Conservation (phyloP, 176 grass and related monocot species). For the Lolium rigidum region DNA sequence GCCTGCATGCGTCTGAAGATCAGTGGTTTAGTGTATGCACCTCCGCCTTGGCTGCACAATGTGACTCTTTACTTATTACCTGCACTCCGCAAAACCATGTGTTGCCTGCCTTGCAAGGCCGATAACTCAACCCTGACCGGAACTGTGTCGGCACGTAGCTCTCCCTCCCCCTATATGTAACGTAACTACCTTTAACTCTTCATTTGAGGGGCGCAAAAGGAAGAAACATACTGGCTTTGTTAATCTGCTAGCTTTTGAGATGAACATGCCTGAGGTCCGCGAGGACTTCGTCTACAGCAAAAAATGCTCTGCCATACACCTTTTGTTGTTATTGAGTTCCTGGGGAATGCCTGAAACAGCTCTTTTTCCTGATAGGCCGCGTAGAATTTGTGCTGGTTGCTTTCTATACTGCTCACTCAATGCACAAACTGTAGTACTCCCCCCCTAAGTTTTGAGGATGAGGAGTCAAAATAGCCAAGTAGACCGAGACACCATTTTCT, state of each 20-base stretch:
- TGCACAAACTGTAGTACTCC: not conserved
- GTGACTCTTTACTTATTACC: not conserved
- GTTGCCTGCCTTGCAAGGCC: not conserved
- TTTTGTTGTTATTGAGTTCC: slow-evolving; percentile 10
- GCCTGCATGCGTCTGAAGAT: slow-evolving; percentile 5
- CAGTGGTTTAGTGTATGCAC: not conserved
- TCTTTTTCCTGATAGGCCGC: not conserved
- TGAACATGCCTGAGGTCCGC: not conserved
- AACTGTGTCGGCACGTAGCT: not conserved
- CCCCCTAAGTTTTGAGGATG: not conserved
- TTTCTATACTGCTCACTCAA: slow-evolving; percentile 18
- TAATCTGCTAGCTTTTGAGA: slow-evolving; percentile 6
- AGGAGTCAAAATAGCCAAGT: not conserved
- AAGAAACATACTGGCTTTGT: not conserved
- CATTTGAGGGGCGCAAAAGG: not conserved
- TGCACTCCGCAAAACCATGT: not conserved
- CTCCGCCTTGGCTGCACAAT: not conserved
- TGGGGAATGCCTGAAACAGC: not conserved
- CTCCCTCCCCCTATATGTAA: not conserved
- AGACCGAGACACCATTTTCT: not conserved
- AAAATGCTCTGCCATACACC: not conserved
- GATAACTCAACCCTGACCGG: slow-evolving; percentile 1
- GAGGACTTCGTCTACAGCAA: not conserved
- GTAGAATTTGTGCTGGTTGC: not conserved
- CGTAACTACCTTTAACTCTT: not conserved